Evolutionary conservation across 352 stramenopile species (phyloP), one percentile per base, ranked within the genome.

Genomic region (Globisporangium nunn): DNA sequence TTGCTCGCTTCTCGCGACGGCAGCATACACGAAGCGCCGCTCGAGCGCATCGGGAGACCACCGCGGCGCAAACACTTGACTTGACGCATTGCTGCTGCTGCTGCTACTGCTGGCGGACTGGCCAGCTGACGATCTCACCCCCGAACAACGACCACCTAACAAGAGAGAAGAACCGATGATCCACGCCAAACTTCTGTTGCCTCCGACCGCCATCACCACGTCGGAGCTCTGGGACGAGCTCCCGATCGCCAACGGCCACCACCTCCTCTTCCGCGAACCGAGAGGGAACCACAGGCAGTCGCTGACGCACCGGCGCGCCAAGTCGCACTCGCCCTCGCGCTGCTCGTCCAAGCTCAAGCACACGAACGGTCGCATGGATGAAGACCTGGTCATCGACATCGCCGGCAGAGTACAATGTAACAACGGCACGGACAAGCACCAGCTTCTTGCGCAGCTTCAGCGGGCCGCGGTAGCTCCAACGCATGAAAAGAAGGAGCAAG

Each of bases 291-390:
- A 39, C 14, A 52, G 23, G 28, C 8, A 33, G 14, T 60, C 46
- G 39, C 18, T 12, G 6, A 51, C 5, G 50, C n/a, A n/a, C n/a
- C 54, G 54, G 2, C 66, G 62, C 41, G 29, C 58, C 28, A 66
- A 64, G 29, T 72, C 65, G 2, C 58, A 62, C 35, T 72, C 62
- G 23, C 66, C 62, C 11, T 59, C 60, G 37, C 58, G 66, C 4
- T 55, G 58, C n/a, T 66, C 62, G 30, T 62, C 58, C 12, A 72
- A 70, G 55, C 58, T 72, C 8, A 59, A 45, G 29, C 66, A 72
- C 58, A 72, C 66, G 30, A 72, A 72, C 35, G 62, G 62, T 33
- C 33, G 62, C 4, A 43, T 68, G n/a, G 41, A 67, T 39, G 41
- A 47, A 54, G 48, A 62, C 11, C 54, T 54, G 7, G n/a, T n/a